Evolutionary conservation across 768 basidiomycete species (phyloP), one percentile per base, ranked within the genome.

Genomic region (Tricholomella constricta): DNA sequence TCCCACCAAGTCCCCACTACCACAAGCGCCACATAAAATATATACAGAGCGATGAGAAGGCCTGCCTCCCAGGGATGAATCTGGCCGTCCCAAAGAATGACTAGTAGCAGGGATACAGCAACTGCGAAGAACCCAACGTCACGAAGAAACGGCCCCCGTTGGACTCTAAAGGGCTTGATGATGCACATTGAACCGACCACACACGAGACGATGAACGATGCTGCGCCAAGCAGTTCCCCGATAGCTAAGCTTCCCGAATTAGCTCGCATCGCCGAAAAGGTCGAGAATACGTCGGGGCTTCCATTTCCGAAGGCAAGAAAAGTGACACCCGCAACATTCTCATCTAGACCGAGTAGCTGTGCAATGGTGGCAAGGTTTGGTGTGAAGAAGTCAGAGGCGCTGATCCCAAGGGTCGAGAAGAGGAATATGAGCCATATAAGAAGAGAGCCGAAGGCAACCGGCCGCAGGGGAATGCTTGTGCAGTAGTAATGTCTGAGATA

Each of bases 131-230:
- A 98, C 5, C 91, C 87, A 27, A 96, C 90, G 68, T 99, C 97
- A 34, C 97, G 88, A 10, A 98, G 70, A 73, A 98, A 99, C 0
- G 91, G 87, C 15, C 77, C 74, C 0, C 77, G 83, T 29, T 87
- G 76, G 25, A 98, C 94, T 59, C 83, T 81, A 72, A 99, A 99
- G 0, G 96, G 95, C 52, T 89, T 90, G 70, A 98, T 94, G 69
- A 98, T 86, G 61, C 92, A 94, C 88, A 99, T 96, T n/a, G 90
- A 88, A 7, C 97, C 97, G 11, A 93, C 96, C 20, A 99, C 97
- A 62, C 94, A 93, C 2, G 93, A 93, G 19, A 92, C 86, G 69
- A 99, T 95, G 75, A 99, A 99, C 2, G 91, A 82, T 0, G 96
- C 95, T 2, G 96, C 96, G 6, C 97, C 97, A 11, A 99, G 76